Base-by-base conservation (phyloP, 108 stramenopile species). In the Fragilariopsis cylindrus region DNA sequence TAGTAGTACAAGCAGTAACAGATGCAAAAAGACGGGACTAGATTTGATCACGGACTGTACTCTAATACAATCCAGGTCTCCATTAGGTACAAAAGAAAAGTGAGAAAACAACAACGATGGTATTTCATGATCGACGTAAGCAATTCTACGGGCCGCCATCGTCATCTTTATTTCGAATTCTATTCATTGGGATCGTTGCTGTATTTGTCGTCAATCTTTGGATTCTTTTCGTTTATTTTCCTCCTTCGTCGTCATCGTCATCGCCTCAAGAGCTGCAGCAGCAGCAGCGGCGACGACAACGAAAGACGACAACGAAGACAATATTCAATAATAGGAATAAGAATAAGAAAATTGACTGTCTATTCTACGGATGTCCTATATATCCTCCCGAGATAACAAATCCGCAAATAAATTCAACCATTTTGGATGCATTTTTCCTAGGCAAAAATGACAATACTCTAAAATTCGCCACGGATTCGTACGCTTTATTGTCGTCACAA, bases 311-410 rank as follows among this genome's bases (percentile, higher is more conserved):
- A 60, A 60, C 13, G n/a, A 60, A 60, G 16, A 60, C 9, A 12
- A 30, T 60, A 8, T 60, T 30, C 16, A 9, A 9, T 16, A 52
- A 13, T 9, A 13, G 50, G 50, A 30, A 30, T 45, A 15, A 45
- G 43, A 65, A 8, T 42, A 9, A 65, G 39, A 30, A 65, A 5
- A 0, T 46, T 9, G 44, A 49, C 16, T 69, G 48, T 30, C 48
- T 6, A 18, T 50, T 48, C 5, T 56, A 42, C 41, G 76, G 76
- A 19, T 77, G 76, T 65, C 71, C 72, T 21, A 49, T 79, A 15
- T 73, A 73, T 62, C 78, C 78, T 7, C 72, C 78, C 21, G 78
- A 79, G 60, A n/a, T 79, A 66, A 79, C 78, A 21, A 40, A 21
- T 62, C 60, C 60, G 39, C 11, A 5, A 11, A 16, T 11, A 73